Evolutionary conservation across 345 rosid genomes (phyloP).

Genomic region (Sisymbrium irio): DNA sequence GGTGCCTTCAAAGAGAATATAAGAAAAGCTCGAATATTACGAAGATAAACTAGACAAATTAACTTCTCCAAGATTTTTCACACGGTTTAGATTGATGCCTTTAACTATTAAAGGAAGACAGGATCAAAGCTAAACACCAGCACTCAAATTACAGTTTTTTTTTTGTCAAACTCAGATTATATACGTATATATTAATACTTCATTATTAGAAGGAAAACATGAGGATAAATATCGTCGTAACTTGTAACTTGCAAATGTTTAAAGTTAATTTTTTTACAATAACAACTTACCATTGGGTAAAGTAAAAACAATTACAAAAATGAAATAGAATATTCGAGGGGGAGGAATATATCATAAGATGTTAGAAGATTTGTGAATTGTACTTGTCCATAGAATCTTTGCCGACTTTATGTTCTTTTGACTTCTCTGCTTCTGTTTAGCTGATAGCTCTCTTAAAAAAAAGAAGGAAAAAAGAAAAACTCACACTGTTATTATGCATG

Average conservation of each 20-base stretch:
- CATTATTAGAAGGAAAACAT: not conserved
- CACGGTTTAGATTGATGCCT: not conserved
- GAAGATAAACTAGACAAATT: conserved; percentile 14
- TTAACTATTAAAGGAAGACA: not conserved
- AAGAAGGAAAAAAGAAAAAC: not conserved
- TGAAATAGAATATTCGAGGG: conserved; percentile 23
- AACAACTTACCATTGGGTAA: not conserved
- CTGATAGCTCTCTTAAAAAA: not conserved
- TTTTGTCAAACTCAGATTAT: not conserved
- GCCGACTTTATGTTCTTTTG: conserved; percentile 37
- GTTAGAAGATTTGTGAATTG: conserved; percentile 31
- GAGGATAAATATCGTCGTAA: not conserved
- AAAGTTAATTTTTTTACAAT: not conserved
- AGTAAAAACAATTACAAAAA: conserved; percentile 1
- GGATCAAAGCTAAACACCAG: not conserved
- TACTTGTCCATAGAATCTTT: conserved; percentile 36
- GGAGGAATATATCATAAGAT: conserved; percentile 32
- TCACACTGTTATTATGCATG: not conserved
- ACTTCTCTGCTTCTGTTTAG: conserved; percentile 20
- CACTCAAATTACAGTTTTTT: not conserved
- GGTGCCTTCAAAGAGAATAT: conserved; percentile 29
- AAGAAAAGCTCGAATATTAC: conserved; percentile 34
- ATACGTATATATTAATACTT: not conserved
- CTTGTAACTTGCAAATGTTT: not conserved
- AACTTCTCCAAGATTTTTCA: conserved; percentile 4